Base-by-base conservation (phyloP, 1,284 basidiomycete genomes). In the Apiotrichum gamsii region DNA sequence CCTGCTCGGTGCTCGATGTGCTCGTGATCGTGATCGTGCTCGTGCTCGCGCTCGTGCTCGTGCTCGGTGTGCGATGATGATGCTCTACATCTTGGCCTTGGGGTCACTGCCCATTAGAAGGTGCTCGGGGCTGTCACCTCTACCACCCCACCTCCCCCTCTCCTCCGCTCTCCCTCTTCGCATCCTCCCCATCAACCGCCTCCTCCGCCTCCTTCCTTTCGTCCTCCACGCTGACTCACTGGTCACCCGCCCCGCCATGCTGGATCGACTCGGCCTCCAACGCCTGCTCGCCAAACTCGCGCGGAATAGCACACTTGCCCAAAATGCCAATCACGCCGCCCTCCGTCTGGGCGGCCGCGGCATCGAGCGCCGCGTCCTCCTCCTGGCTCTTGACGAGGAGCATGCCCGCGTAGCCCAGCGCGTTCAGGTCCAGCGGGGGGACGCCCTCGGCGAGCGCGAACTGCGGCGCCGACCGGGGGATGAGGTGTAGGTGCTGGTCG, bases 351-450 rank as follows among this genome's bases (percentile, higher is more conserved):
- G 48, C 41, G 3, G 39, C 45, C 3, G 33, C 44, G 15, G 51
- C 80, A 45, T 72, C 73, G 66, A 79, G 79, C 32, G 90, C 78
- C 1, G 77, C 78, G 49, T 80, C 79, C 73, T 90, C 86, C 18
- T 76, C 75, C 49, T 83, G 80, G 56, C 82, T 87, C 74, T 84
- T 87, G 34, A 87, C 87, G 41, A 93, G 78, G 51, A 91, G 61
- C 81, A 87, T 80, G 3, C 90, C 89, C 13, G 87, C 85, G 64
- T 84, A 91, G n/a, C 86, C 90, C 30, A 90, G 77, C 39, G 88
- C 78, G 67, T 93, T 91, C 29, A 93, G 76, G 57, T 80, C 80
- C 35, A 93, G 66, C 9, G 55, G 42, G 33, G 58, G 53, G 20
- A 48, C 45, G 8, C 51, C 47, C 20, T 48, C 29, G 9, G 56